Evolutionary conservation across 2,329 filamentous ascomycete genomes (phyloP).

Genomic region (Pseudofabraea citricarpa): DNA sequence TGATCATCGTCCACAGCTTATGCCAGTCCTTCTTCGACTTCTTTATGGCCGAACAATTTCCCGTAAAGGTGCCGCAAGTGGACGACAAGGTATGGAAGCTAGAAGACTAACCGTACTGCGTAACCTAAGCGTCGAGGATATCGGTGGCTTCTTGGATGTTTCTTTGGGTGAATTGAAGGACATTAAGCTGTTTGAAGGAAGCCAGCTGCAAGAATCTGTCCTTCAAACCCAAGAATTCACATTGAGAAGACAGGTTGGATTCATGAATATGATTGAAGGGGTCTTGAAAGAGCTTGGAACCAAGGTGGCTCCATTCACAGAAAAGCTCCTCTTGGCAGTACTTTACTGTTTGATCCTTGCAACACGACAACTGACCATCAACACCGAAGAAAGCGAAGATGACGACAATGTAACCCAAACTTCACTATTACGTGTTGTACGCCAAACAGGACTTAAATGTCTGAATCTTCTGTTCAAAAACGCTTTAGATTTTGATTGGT

Average conservation of each 20-base stretch:
- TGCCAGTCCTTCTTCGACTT: slow-evolving; percentile 82
- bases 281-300: slow-evolving; percentile 80
- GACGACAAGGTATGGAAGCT: slow-evolving; percentile 74
- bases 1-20: slow-evolving; percentile 66
- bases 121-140: slow-evolving; percentile 67
- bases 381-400: slow-evolving; percentile 26
- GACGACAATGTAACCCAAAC: slow-evolving; percentile 32
- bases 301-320: slow-evolving; percentile 63
- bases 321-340: slow-evolving; percentile 68
- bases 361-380: slow-evolving; percentile 50
- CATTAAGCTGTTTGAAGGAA: slow-evolving; percentile 49
- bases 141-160: slow-evolving; percentile 79
- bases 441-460: slow-evolving; percentile 76
- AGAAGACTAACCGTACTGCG: slow-evolving; percentile 78
- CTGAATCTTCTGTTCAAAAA: slow-evolving; percentile 74
- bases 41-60: slow-evolving; percentile 88
- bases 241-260: slow-evolving; percentile 78
- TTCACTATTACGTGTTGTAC: slow-evolving; percentile 61
- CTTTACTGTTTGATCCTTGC: slow-evolving; percentile 76
- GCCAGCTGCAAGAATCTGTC: slow-evolving; percentile 30
- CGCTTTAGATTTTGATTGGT: slow-evolving; percentile 67
- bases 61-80: slow-evolving; percentile 70
- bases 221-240: slow-evolving; percentile 58
- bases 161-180: slow-evolving; percentile 66
- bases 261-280: slow-evolving; percentile 86